phyloP scores from a whole-genome alignment of 192 early-diverging fungal species.

The Backusella psychrophila region DNA sequence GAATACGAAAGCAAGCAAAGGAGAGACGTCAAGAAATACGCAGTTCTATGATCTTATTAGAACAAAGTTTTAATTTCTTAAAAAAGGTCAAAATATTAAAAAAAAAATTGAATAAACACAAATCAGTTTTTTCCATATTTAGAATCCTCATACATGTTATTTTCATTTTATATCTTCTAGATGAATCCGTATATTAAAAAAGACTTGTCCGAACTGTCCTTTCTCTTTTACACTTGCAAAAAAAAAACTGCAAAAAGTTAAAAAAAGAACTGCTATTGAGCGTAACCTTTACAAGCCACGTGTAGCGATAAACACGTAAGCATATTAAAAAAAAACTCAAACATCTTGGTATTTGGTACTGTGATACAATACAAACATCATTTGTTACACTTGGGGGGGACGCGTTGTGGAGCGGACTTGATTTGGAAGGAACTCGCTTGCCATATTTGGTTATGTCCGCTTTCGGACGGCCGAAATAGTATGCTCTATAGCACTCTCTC shows the following conservation, averaged over 20 bases:
- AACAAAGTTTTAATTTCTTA: slow-evolving; percentile 10
- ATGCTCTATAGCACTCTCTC: neutral
- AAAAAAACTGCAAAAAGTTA: neutral
- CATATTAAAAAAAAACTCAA: neutral
- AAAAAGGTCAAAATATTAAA: neutral
- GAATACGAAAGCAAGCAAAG: neutral
- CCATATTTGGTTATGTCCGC: neutral
- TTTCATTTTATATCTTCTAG: neutral
- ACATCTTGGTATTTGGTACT: neutral
- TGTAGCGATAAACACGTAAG: neutral
- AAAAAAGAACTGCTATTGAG: neutral
- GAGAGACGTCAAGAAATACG: neutral
- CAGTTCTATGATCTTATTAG: neutral
- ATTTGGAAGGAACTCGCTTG: neutral
- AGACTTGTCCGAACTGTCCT: neutral
- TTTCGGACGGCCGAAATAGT: neutral
- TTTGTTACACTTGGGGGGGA: neutral
- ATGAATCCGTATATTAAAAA: neutral
- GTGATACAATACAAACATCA: neutral
- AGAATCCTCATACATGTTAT: neutral
- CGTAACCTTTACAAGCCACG: neutral
- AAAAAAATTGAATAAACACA: neutral
- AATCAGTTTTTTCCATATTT: neutral
- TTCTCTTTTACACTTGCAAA: neutral
- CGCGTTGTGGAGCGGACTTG: neutral